Evolutionary conservation across 441 rosid genomes (phyloP).

Genomic region (Theobroma grandiflorum): DNA sequence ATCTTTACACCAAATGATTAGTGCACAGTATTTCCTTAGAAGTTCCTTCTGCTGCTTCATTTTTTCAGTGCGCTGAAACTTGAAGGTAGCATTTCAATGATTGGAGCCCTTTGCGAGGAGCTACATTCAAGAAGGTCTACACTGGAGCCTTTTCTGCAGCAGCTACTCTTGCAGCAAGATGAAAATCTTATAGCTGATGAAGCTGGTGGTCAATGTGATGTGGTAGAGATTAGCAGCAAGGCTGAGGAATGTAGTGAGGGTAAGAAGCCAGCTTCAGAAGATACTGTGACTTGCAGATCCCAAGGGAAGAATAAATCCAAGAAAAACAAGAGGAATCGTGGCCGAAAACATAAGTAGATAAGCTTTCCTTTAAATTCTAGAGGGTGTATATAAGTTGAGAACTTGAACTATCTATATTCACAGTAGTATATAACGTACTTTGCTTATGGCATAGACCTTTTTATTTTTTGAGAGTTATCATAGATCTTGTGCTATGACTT

Average conservation of each 20-base stretch:
- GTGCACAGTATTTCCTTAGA: neutral
- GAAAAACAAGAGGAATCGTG: constrained; percentile 24
- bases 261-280: constrained; percentile 8
- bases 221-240: constrained; percentile 10
- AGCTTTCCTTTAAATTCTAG: neutral
- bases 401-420: neutral
- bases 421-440: neutral
- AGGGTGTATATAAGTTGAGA: neutral
- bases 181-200: neutral
- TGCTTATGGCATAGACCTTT: neutral
- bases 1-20: neutral
- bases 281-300: constrained; percentile 8
- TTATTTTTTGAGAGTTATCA: neutral
- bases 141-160: constrained; percentile 26
- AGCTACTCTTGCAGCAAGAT: constrained; percentile 16
- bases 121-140: constrained; percentile 32
- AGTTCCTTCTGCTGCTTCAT: neutral
- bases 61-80: constrained; percentile 23
- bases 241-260: constrained; percentile 8
- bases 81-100: neutral
- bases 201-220: neutral
- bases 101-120: constrained; percentile 22
- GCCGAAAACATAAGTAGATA: neutral
- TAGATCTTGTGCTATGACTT: neutral
- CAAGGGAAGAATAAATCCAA: constrained; percentile 26